A percentile compares a stretch with the other conserved stretches of the same genome.
Conservation (phyloP, 2,329 filamentous ascomycete species). For the Paecilomyces variotii region DNA sequence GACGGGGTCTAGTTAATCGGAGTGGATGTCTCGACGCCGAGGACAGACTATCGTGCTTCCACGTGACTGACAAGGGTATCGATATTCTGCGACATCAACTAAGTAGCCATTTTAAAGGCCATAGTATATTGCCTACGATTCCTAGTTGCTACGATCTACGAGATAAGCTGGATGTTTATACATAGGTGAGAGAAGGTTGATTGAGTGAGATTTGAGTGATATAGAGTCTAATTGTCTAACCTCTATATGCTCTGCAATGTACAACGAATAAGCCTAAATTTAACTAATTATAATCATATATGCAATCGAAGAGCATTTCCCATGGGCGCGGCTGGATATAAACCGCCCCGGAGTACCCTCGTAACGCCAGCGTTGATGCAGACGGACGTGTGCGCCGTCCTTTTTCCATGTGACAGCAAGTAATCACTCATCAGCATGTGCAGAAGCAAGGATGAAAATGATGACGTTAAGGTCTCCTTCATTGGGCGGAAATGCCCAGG, state of each 20-base stretch:
- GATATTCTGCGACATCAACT: background rate
- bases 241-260: background rate
- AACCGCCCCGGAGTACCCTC: background rate
- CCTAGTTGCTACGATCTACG: background rate
- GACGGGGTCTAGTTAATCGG: background rate
- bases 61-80: background rate
- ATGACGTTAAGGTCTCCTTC: background rate
- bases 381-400: conserved; percentile 14
- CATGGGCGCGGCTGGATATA: conserved; percentile 4
- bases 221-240: background rate
- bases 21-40: background rate
- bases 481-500: conserved; percentile 27
- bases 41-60: background rate
- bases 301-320: conserved; percentile 9
- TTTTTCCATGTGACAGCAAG: conserved; percentile 4
- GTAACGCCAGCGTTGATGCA: conserved; percentile 23
- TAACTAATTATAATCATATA: background rate
- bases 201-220: background rate
- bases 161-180: background rate
- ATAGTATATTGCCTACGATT: background rate
- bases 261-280: background rate
- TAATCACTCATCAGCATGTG: conserved; percentile 9
- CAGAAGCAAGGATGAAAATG: conserved; percentile 1
- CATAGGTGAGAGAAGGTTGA: background rate
- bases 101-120: background rate